Evolutionary conservation across 257 asterid genomes (phyloP).

Genomic region (Ilex aquifolium): DNA sequence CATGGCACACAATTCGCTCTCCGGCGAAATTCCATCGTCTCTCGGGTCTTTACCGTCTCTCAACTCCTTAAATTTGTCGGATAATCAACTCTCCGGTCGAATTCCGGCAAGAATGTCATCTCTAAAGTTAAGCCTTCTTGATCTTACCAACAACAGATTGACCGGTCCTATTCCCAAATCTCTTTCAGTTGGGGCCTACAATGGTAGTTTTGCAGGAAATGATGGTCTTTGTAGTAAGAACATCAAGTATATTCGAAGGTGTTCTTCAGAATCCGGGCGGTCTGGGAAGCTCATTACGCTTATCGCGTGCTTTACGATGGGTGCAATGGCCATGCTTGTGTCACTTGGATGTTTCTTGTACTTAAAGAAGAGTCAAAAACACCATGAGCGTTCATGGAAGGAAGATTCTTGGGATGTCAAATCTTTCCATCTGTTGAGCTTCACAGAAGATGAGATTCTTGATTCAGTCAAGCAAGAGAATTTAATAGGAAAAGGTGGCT

Average conservation of each 20-base stretch:
- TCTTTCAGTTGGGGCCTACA: constrained; percentile 47
- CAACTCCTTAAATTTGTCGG: constrained; percentile 64
- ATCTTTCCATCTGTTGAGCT: constrained; percentile 60
- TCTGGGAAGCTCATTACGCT: constrained; percentile 25
- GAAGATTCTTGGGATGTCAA: constrained; percentile 66
- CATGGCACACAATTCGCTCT: constrained; percentile 55
- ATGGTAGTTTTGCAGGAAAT: constrained; percentile 70
- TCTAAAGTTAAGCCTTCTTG: constrained; percentile 59
- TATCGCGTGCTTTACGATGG: constrained; percentile 33
- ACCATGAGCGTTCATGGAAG: constrained; percentile 39
- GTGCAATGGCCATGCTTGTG: constrained; percentile 25
- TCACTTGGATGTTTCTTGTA: constrained; percentile 30
- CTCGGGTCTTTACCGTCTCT: constrained; percentile 55
- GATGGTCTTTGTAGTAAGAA: constrained; percentile 59
- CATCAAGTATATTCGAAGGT: constrained; percentile 34
- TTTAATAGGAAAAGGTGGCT: constrained; percentile 77
- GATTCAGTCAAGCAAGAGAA: constrained; percentile 65
- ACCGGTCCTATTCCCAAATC: constrained; percentile 61
- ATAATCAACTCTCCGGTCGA: constrained; percentile 60
- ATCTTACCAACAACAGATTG: constrained; percentile 56
- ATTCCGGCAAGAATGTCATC: constrained; percentile 68
- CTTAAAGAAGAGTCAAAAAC: constrained; percentile 24
- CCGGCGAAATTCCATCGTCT: constrained; percentile 52
- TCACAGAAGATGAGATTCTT: constrained; percentile 71
- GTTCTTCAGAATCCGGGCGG: constrained; percentile 28